Base-by-base conservation (phyloP, 176 grass and related monocot species). In the Rhynchospora tenuis region DNA sequence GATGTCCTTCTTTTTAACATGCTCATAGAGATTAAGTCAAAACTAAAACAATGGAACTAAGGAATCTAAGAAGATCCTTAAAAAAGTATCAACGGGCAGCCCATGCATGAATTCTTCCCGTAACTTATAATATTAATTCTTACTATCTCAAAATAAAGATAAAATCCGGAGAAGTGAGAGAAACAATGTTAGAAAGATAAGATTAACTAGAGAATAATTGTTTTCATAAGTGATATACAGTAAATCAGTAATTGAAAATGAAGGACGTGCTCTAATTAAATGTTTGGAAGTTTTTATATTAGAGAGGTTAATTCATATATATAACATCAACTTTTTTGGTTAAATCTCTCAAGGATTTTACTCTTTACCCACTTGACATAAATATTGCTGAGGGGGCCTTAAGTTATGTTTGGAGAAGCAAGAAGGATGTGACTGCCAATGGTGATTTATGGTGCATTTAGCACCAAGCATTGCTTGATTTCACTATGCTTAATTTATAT, bases 341-440 rank as follows among this genome's bases (percentile, higher is more conserved):
- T 54, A 29, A 29, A 75, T 51, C 7, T 75, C 24, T 27, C 23
- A 11, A 24, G 52, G 24, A 75, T 75, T 51, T 28, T 71, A 71
- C 22, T 19, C n/a, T 50, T 47, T 50, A 13, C 44, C 44, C 19
- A 48, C 44, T 73, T 15, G 3, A 73, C 8, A 73, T 13, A 48
- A 73, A 47, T 72, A 22, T 46, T 47, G 68, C n/a, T 19, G 44
- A 26, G 59, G 59, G 58, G 42, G 6, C 79, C 52, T 65, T 6
- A 46, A 81, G 79, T 65, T 63, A 65, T 65, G 60, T 64, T 65
- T 16, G 42, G 79, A 63, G n/a, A 65, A 81, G 28, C 20, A 81
- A 81, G n/a, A 44, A 46, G 65, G 79, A 66, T 48, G 58, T 82
- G 60, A 24, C 65, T 62, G 15, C 38, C 15, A 64, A 28, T 50